Evolutionary conservation across 1,139 yeast species (phyloP), one percentile per base, ranked within the genome.

Genomic region (Blastobotrys capitulatus): DNA sequence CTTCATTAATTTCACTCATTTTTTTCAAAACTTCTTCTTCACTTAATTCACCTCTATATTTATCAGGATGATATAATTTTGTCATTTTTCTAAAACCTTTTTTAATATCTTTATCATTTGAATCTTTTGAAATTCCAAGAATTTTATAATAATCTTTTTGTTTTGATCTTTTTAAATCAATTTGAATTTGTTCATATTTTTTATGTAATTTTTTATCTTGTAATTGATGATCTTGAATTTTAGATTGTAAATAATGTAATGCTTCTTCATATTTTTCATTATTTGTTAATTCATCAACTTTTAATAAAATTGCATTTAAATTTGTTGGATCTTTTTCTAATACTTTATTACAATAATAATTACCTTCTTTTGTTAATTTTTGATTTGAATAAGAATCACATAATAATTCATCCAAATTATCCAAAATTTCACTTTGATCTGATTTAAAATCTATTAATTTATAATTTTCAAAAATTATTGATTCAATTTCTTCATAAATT

Each of bases 1-100:
- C 98, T 63, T 85, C 88, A 66, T 92, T 92, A 56, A 92, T 86
- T 47, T 84, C 90, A 51, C 95, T 89, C 94, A 92, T 92, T 60
- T 86, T 87, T 42, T 73, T 72, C 65, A 88, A 95, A 38, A 85
- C 84, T 54, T 85, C 78, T 26, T 83, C 89, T n/a, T 80, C 76
- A 2, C 79, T 69, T 56, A 85, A 62, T 37, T 82, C 88, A 29
- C 81, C 82, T 62, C 80, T 82, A 61, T 83, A 80, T 67, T 92
- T 90, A 67, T 92, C 98, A 0, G 98, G 98, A 62, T 92, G 98
- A 64, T 77, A 86, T 62, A 82, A 82, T 61, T 85, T 82, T 34
- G 95, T 85, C 61, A 84, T 78, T 9, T 81, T 73, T 53, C 96
- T 74, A 67, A 88, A 86, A 0, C 95, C 96, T 63, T 81, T 84